Conservation (phyloP, 2,329 filamentous ascomycete species). For the Sclerotinia minor region DNA sequence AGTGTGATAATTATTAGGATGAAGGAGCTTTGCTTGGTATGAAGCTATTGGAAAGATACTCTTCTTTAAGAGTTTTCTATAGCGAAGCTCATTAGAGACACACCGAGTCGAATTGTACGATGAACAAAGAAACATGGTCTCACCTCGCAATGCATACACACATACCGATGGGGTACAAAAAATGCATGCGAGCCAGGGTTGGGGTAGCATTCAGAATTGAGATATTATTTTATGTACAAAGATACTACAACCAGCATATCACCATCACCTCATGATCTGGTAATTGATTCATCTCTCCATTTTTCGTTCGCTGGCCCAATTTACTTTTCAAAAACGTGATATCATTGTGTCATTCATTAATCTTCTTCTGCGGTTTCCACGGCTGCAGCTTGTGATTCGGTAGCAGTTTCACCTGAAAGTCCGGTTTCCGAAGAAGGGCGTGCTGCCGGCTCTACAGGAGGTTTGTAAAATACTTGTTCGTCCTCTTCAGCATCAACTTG, state of each 20-base stretch:
- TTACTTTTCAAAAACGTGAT: constrained; percentile 23
- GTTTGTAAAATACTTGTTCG: constrained; percentile 65
- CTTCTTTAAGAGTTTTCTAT: background rate
- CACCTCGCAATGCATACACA: background rate
- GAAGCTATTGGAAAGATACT: background rate
- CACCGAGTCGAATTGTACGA: constrained; percentile 3
- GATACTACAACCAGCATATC: constrained; percentile 23
- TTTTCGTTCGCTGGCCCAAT: background rate
- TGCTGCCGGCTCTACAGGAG: constrained; percentile 55
- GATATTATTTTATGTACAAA: constrained; percentile 41
- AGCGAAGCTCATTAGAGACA: background rate
- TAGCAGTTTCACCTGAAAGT: constrained; percentile 34
- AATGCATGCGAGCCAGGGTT: constrained; percentile 5
- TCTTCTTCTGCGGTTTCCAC: constrained; percentile 35
- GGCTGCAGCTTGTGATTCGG: constrained; percentile 31
- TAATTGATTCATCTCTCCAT: constrained; percentile 19
- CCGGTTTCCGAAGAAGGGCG: constrained; percentile 52
- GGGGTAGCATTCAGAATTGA: constrained; percentile 26
- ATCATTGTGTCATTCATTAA: constrained; percentile 24
- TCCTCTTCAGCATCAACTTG: constrained; percentile 94
- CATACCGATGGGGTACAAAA: background rate
- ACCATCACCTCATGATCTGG: constrained; percentile 16
- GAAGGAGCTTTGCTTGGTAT: background rate
- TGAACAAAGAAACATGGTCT: background rate
- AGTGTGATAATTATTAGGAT: constrained; percentile 15